Evolutionary conservation across 805 yeast genomes (phyloP), one percentile per base, ranked within the genome.

Genomic region (Nakazawaea holstii): DNA sequence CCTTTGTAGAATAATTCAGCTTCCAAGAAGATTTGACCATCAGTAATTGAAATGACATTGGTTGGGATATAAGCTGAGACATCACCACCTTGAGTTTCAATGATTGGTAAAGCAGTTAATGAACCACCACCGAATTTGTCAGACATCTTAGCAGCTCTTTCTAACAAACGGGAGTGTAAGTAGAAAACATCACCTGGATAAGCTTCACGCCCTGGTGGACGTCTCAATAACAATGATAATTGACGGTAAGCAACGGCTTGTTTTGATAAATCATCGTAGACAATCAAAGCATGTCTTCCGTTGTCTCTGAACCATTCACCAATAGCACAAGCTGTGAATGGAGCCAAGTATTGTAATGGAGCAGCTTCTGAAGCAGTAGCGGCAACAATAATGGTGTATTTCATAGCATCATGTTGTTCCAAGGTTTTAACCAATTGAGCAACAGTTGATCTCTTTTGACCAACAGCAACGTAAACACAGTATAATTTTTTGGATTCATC

Each of bases 281-380:
- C 77, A 74, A 92, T 94, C 77, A 92, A 79, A 64, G 98, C 95
- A 76, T 94, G 98, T 73, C 76, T 87, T 71, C 96, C 97, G 76
- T 92, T 94, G 82, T 94, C 99, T 84, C 99, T 89, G 95, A 94
- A 94, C 99, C 99, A 94, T 81, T 94, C 99, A 80, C 98, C 97
- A 72, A 94, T 91, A 67, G 99, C 96, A 72, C 96, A 86, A 61
- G 91, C 99, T 63, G 99, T 89, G 96, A 94, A 94, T 73, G 99
- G 99, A 80, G 99, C 98, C 72, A 94, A 78, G 82, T 90, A 94
- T 82, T 94, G 99, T 75, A 94, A 82, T 73, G 99, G 99, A 73
- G 99, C 99, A 63, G 99, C 99, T 82, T 94, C 99, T 55, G 99
- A 94, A 61, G 99, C 99, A 65, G 99, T 94, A 65, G 99, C 99